phyloP scores from a whole-genome alignment of 306 rosid species.

The Clitoria ternatea region DNA sequence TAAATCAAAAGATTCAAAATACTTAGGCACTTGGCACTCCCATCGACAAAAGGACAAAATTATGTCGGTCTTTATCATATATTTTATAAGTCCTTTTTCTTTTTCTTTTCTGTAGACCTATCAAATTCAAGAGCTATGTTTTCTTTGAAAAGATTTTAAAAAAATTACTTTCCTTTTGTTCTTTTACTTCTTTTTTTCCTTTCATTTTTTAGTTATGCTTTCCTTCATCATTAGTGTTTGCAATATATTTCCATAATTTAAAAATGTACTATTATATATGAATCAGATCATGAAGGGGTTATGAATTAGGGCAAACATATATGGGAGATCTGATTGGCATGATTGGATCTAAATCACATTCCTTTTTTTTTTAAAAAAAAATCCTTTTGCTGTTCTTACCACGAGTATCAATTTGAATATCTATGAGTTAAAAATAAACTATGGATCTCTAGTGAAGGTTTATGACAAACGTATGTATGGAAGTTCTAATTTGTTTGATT shows the following conservation, averaged over 20 bases:
- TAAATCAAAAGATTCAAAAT: background rate
- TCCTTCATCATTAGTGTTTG: constrained; percentile 3
- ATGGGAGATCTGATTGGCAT: background rate
- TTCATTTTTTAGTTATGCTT: background rate
- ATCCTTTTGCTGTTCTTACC: background rate
- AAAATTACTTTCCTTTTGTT: background rate
- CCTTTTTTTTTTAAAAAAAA: background rate
- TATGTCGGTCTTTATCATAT: background rate
- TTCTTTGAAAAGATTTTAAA: background rate
- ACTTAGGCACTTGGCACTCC: background rate
- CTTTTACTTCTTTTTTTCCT: background rate
- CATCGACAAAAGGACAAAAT: constrained; percentile 26
- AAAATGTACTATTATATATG: constrained; percentile 2
- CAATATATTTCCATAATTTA: background rate
- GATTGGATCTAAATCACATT: constrained; percentile 32
- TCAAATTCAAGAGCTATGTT: background rate
- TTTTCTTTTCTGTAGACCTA: background rate
- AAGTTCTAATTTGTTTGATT: constrained; percentile 23
- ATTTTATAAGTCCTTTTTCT: background rate
- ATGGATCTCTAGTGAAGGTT: background rate
- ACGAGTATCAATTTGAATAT: background rate
- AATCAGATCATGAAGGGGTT: background rate
- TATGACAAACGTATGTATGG: background rate
- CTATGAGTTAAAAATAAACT: background rate
- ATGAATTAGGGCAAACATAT: background rate